A percentile compares a stretch with the other conserved stretches of the same genome.
These are phyloP conservation scores for Claviceps monticola DNA, from an alignment of 2,329 filamentous ascomycete genomes.

Conservation along the genomic window DNA sequence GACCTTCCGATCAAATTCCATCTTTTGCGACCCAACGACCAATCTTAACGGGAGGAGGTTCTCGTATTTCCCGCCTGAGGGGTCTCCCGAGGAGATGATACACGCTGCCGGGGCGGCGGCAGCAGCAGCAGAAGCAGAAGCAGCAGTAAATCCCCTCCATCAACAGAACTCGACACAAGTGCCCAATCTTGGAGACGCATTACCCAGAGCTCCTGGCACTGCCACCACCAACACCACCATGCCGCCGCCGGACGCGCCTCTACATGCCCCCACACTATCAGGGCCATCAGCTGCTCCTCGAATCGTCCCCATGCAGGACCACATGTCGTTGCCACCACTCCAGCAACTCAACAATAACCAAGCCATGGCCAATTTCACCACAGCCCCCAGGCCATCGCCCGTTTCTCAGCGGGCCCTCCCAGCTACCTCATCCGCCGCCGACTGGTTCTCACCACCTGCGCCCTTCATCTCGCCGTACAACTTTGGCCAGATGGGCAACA, in stretches of 20 bases:
- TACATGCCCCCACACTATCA: constrained; percentile 13
- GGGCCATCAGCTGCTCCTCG: constrained; percentile 14
- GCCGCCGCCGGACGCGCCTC: constrained; percentile 24
- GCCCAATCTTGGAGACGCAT: constrained; percentile 31
- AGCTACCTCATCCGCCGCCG: constrained; percentile 25
- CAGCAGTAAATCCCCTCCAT: constrained; percentile 11
- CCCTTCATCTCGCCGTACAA: constrained; percentile 40
- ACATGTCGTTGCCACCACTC: constrained; percentile 19
- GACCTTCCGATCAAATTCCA: constrained; percentile 51
- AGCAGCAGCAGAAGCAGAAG: constrained; percentile 18
- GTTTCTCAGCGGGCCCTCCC: constrained; percentile 31
- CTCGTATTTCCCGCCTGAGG: constrained; percentile 50
- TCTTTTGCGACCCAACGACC: constrained; percentile 45
- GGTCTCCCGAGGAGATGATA: constrained; percentile 20
- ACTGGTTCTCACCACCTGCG: constrained; percentile 41
- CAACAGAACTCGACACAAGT: constrained; percentile 20
- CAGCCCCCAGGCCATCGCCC: constrained; percentile 20
- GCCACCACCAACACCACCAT: constrained; percentile 13
- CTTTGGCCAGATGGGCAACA: constrained; percentile 28
- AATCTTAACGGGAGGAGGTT: constrained; percentile 43
- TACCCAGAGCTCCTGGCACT: constrained; percentile 11
- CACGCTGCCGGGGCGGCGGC: constrained; percentile 10
- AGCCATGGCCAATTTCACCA: constrained; percentile 11
- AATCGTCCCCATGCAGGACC: constrained; percentile 13
- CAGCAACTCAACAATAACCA: constrained; percentile 4